Evolutionary conservation across 768 basidiomycete species (phyloP), one percentile per base, ranked within the genome.

Genomic region (Lentinula guzmanii): DNA sequence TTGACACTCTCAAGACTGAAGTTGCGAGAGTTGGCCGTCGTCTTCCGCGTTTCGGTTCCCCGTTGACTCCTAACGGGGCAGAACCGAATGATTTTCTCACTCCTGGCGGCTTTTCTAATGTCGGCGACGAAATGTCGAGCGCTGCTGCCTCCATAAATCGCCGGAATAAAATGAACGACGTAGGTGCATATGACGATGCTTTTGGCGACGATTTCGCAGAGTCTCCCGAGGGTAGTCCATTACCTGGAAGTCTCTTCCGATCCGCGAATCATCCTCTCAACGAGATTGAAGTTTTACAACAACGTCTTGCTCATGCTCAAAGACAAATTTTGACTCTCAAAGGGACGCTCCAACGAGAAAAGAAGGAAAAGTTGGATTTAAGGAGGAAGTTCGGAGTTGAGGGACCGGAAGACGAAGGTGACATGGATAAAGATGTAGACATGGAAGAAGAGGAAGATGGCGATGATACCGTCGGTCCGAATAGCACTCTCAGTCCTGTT

Each of bases 291-390:
- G 84, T 86, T 0, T 75, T 94, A 13, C 87, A 92, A 62, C 88
- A 93, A 68, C 80, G 87, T 31, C 79, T 95, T 39, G 89, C 91
- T 10, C 92, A 94, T 71, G 90, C 93, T 4, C 91, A 95, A 71
- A 79, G 93, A 62, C 92, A 93, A 68, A 87, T 95, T 68, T 82
- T 79, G 63, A 93, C 92, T 15, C 82, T 95, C 63, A 90, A 91
- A 68, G 84, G 87, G 52, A 86, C 87, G 0, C 71, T 95, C 57
- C 84, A 86, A 68, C 80, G 92, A 62, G 93, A 95, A 81, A 94
- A 93, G 75, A 88, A 91, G 76, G 75, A 86, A 60, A 84, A 88
- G 37, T 83, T 92, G 69, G 87, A 88, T 58, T 84, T 84, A 61
- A 77, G 75, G 68, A 77, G 85, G 60, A 80, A 79, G 68, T 73